phyloP scores from a whole-genome alignment of 176 grass and related monocot species.

The Aegilops longissima region DNA sequence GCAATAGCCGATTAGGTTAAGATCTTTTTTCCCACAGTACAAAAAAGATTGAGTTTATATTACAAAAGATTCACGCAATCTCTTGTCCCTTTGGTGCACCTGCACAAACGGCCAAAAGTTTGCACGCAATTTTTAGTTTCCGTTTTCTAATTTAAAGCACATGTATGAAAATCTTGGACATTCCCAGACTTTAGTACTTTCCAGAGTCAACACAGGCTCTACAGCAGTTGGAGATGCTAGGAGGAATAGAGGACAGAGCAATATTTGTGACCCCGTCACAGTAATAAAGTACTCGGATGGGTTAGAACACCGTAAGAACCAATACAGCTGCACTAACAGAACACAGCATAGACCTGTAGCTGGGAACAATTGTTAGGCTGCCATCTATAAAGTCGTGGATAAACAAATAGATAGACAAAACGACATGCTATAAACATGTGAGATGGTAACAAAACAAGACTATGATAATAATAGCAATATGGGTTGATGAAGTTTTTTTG shows the following conservation, averaged over 20 bases:
- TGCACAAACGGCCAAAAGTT: neutral
- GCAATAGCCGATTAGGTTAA: no score
- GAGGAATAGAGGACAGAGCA: neutral
- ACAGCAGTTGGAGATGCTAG: neutral
- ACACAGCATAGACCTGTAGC: neutral
- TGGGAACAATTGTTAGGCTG: neutral
- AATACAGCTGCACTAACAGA: neutral
- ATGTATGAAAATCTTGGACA: neutral
- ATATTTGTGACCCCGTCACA: neutral
- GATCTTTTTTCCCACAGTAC: neutral
- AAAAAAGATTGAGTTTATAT: neutral
- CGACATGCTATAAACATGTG: neutral
- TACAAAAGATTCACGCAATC: neutral
- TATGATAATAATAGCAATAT: neutral
- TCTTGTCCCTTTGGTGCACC: neutral
- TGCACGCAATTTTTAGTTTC: neutral
- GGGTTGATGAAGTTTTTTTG: neutral
- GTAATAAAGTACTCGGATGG: neutral
- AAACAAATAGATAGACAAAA: neutral
- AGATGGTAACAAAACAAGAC: neutral
- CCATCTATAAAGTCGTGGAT: neutral
- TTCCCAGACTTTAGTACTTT: neutral
- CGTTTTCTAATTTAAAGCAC: neutral
- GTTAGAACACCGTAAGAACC: neutral
- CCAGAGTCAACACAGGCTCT: neutral